These are phyloP conservation scores for Blastobotrys serpentis DNA, from an alignment of 1,139 yeast species.

Conservation along the genomic window DNA sequence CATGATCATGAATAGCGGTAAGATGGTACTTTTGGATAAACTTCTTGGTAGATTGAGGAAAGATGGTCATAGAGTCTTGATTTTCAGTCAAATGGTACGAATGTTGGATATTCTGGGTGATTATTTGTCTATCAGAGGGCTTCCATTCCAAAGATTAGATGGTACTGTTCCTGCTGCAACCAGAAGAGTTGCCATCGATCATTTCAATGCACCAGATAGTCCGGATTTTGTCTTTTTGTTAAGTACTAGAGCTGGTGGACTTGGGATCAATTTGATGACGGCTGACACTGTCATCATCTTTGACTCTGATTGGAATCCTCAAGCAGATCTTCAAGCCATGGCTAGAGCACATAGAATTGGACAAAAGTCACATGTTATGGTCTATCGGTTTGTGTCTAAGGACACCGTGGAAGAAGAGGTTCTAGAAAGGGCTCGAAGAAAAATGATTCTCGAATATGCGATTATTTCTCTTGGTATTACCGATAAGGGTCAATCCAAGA, in stretches of 20 bases:
- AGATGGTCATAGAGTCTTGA: slow-evolving; percentile 94
- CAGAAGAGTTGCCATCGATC: slow-evolving; percentile 92
- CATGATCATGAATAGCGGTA: slow-evolving; percentile 95
- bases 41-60: slow-evolving; percentile 75
- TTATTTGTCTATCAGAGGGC: slow-evolving; percentile 85
- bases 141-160: slow-evolving; percentile 86
- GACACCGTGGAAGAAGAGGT: slow-evolving; percentile 98
- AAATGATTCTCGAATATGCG: slow-evolving; percentile 97
- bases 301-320: slow-evolving; percentile 99
- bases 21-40: slow-evolving; percentile 93
- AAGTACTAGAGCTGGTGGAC: slow-evolving; percentile 97
- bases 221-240: slow-evolving; percentile 88
- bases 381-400: slow-evolving; percentile 91
- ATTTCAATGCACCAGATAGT: slow-evolving; percentile 91
- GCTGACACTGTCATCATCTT: slow-evolving; percentile 97
- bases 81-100: slow-evolving; percentile 96
- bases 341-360: slow-evolving; percentile 99
- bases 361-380: slow-evolving; percentile 96
- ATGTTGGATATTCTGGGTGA: slow-evolving; percentile 95
- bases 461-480: slow-evolving; percentile 94
- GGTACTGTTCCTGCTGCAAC: slow-evolving; percentile 96
- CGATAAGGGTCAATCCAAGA: slow-evolving; percentile 56
- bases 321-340: slow-evolving; percentile 98
- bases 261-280: slow-evolving; percentile 97
- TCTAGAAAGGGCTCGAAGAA: slow-evolving; percentile 91